A percentile compares a stretch with the other conserved stretches of the same genome.
Evolutionary conservation across 305 asterid genomes (phyloP).

Genomic region (Solanum hybrid): DNA sequence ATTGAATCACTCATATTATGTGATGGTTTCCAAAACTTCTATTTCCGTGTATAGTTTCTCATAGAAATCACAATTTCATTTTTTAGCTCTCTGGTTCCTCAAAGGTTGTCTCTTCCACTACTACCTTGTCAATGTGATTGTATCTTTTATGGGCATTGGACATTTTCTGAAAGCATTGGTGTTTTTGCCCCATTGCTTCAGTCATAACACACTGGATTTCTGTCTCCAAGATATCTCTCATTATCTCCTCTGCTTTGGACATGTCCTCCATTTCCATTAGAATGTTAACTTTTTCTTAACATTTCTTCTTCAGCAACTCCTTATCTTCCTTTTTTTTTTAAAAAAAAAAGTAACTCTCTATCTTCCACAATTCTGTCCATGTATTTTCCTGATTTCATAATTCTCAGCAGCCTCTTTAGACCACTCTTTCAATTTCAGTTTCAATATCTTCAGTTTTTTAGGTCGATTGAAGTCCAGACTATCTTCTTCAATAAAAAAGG

Average conservation of each 20-base stretch:
- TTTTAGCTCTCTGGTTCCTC: not conserved
- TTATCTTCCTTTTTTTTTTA: not conserved
- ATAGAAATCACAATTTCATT: not conserved
- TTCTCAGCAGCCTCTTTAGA: not conserved
- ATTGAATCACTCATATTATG: not conserved
- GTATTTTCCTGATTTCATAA: not conserved
- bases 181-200: not conserved
- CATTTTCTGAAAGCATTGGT: not conserved
- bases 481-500: not conserved
- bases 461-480: not conserved
- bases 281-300: not conserved
- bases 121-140: not conserved
- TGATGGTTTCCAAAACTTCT: not conserved
- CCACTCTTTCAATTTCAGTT: not conserved
- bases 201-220: not conserved
- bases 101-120: not conserved
- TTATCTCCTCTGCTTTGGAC: not conserved
- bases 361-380: not conserved
- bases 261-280: not conserved
- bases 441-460: not conserved
- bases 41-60: not conserved
- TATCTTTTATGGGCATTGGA: not conserved
- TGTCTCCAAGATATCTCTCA: not conserved
- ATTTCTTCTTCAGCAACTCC: not conserved
- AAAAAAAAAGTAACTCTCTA: not conserved